These are phyloP conservation scores for Phaeodactylum tricornutum DNA, from an alignment of 108 stramenopile species.

Conservation along the genomic window DNA sequence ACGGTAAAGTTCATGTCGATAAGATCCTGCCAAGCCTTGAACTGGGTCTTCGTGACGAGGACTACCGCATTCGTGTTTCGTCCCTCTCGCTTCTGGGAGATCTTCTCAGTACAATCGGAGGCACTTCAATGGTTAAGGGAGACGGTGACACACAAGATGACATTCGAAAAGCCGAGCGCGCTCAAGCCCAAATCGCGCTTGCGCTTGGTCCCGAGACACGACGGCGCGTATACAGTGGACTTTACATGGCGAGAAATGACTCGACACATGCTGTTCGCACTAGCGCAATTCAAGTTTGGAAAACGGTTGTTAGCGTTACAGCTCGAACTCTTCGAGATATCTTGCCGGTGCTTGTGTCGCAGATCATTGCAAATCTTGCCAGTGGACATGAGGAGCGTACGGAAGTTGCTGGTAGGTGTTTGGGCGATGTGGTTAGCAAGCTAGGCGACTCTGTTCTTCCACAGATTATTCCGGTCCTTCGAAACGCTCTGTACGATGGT, in stretches of 20 bases:
- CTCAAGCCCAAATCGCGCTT: slow-evolving; percentile 82
- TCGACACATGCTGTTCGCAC: slow-evolving; percentile 85
- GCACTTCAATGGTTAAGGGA: slow-evolving; percentile 75
- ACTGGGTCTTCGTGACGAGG: slow-evolving; percentile 81
- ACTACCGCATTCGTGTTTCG: slow-evolving; percentile 91
- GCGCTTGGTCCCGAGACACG: slow-evolving; percentile 74
- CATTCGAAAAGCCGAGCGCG: slow-evolving; percentile 72
- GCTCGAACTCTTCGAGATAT: slow-evolving; percentile 91
- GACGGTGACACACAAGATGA: slow-evolving; percentile 86
- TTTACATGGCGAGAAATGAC: slow-evolving; percentile 93
- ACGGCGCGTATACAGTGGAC: slow-evolving; percentile 76
- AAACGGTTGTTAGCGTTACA: slow-evolving; percentile 94
- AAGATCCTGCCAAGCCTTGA: slow-evolving; percentile 92
- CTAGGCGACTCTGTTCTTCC: slow-evolving; percentile 96
- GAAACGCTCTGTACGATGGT: slow-evolving; percentile 76
- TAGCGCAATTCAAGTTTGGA: slow-evolving; percentile 94
- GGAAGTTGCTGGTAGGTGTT: slow-evolving; percentile 87
- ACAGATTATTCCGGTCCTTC: slow-evolving; percentile 90
- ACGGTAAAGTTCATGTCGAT: slow-evolving; percentile 83
- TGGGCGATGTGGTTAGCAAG: slow-evolving; percentile 95
- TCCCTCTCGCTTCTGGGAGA: slow-evolving; percentile 93
- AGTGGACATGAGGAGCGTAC: slow-evolving; percentile 82
- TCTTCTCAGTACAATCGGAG: slow-evolving; percentile 90
- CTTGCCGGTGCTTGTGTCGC: slow-evolving; percentile 78
- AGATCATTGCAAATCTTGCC: slow-evolving; percentile 77